Base-by-base conservation (phyloP, 257 asterid genomes). In the Perilla frutescens region DNA sequence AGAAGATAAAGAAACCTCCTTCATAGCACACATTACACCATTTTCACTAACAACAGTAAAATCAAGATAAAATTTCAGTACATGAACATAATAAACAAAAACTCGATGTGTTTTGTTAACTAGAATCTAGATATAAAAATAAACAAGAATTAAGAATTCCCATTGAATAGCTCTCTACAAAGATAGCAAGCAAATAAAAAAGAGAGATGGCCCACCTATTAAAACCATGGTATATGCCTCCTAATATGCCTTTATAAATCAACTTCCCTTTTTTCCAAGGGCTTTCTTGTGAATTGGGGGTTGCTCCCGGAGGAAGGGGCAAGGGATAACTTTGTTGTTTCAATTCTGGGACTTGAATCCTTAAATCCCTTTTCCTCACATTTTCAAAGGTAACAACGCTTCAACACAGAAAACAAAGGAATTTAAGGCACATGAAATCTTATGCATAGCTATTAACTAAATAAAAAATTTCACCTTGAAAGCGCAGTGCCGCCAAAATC, bases 21-120 rank as follows among this genome's bases (percentile, higher is more conserved):
- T 88, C 90, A 91, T 91, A 37, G 89, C 93, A 84, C 97, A 89
- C 95, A 87, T 87, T 84, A 80, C 85, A 48, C 97, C 96, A 36
- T 82, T 86, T 69, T 87, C 91, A 79, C 97, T 91, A 77, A 63
- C 77, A 87, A 37, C 41, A 45, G 54, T 20, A 37, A 57, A 74
- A 64, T 74, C 74, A 72, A 76, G 15, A 44, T 20, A 20, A 20
- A 20, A 20, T 20, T 20, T 20, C 26, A 20, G 26, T 20, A 20
- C 26, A 20, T 20, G 26, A 20, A 20, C 26, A 20, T 20, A 20
- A 20, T 20, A 20, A 20, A 20, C 26, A 20, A 20, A 20, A 20
- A 20, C 26, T 1, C 54, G 11, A 9, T 9, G 70, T 60, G 34
- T 61, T 20, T 13, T 37, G 67, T 70, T 20, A 20, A 20, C 26